Percentiles rank a stretch among this genome's conserved stretches.
These are phyloP conservation scores for Mrakia blollopis DNA, from an alignment of 768 basidiomycete genomes.

Conservation along the genomic window DNA sequence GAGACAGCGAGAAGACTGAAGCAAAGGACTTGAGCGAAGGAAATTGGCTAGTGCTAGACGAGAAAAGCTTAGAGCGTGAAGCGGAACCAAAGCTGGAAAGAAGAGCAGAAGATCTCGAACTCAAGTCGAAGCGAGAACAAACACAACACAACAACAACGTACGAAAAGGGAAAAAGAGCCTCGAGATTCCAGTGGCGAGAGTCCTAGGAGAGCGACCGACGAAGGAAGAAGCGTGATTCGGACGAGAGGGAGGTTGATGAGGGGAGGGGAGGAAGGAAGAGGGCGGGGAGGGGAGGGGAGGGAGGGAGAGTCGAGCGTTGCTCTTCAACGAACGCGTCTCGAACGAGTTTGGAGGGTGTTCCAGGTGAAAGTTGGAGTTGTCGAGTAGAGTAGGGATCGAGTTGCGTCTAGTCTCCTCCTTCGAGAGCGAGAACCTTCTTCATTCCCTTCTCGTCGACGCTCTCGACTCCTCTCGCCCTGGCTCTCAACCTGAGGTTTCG, in stretches of 20 bases:
- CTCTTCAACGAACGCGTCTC: not conserved
- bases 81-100: no score
- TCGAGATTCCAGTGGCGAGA: not conserved
- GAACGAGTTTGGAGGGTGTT: not conserved
- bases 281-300: not conserved
- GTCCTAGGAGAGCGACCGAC: not conserved
- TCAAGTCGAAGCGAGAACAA: no score
- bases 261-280: not conserved
- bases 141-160: no score
- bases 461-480: slow-evolving; percentile 22
- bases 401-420: not conserved
- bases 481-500: slow-evolving; percentile 53
- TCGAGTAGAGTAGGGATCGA: not conserved
- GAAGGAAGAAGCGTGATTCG: not conserved
- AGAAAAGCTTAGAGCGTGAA: no score
- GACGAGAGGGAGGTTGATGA: not conserved
- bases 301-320: not conserved
- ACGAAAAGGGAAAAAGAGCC: not conserved
- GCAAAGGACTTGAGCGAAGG: no score
- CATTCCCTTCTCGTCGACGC: slow-evolving; percentile 32
- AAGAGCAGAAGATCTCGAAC: no score
- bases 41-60: no score
- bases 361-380: not conserved
- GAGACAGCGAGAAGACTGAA: no score
- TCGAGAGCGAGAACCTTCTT: slow-evolving; percentile 22